These are phyloP conservation scores for Calonectria honghensis DNA, from an alignment of 2,329 filamentous ascomycete genomes.

Conservation along the genomic window DNA sequence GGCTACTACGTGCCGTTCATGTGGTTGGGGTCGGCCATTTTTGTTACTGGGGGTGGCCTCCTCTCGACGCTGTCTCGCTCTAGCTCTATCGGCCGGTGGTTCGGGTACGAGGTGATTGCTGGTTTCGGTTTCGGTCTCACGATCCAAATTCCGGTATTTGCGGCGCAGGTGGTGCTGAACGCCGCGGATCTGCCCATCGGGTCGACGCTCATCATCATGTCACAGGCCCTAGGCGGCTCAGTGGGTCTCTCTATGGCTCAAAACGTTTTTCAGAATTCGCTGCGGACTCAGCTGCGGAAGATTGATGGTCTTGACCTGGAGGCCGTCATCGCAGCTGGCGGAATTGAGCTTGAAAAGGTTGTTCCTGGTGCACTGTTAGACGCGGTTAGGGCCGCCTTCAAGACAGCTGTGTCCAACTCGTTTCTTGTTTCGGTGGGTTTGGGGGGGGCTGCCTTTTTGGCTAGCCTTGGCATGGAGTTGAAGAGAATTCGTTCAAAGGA, in stretches of 20 bases:
- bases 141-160: slow-evolving; percentile 65
- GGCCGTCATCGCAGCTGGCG: slow-evolving; percentile 44
- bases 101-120: slow-evolving; percentile 65
- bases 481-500: slow-evolving; percentile 41
- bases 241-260: slow-evolving; percentile 48
- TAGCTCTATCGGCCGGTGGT: slow-evolving; percentile 62
- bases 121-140: slow-evolving; percentile 65
- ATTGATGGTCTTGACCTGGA: slow-evolving; percentile 37
- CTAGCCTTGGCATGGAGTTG: slow-evolving; percentile 47
- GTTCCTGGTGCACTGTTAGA: slow-evolving; percentile 37
- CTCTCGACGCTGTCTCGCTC: slow-evolving; percentile 52
- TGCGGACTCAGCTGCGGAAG: slow-evolving; percentile 29
- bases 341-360: slow-evolving; percentile 38
- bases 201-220: slow-evolving; percentile 66
- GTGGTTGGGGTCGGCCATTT: slow-evolving; percentile 46
- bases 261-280: slow-evolving; percentile 47
- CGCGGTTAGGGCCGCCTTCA: slow-evolving; percentile 44
- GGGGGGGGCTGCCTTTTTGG: slow-evolving; percentile 45
- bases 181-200: slow-evolving; percentile 65
- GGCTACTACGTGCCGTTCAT: slow-evolving; percentile 50
- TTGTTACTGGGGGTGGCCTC: slow-evolving; percentile 43
- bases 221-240: slow-evolving; percentile 65
- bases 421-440: slow-evolving; percentile 49
- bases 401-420: slow-evolving; percentile 42
- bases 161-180: slow-evolving; percentile 64